Percentiles rank a stretch among this genome's conserved stretches.
Evolutionary conservation across 2,329 filamentous ascomycete species (phyloP).

Genomic region (Talaromyces sp.): DNA sequence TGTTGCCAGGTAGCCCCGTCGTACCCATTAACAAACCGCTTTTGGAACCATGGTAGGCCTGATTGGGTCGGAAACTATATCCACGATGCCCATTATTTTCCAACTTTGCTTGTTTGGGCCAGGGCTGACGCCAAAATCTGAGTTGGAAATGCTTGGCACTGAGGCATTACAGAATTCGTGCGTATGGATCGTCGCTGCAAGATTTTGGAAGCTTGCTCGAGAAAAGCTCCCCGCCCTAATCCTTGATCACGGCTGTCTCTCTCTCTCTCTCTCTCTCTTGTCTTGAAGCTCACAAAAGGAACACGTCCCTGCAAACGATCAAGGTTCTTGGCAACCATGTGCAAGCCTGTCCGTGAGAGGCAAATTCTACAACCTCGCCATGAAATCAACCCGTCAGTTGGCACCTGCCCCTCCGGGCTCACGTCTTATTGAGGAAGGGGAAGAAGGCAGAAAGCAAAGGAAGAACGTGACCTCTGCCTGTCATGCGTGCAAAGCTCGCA

Average conservation of each 20-base stretch:
- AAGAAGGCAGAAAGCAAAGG: slow-evolving; percentile 4
- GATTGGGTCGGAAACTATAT: slow-evolving; percentile 5
- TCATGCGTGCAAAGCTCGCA: slow-evolving; percentile 7
- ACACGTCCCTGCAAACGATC: too few relatives aligned
- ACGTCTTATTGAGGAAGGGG: neutral
- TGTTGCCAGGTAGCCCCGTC: neutral
- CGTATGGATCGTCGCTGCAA: neutral
- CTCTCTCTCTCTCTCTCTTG: too few relatives aligned
- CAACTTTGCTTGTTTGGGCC: neutral
- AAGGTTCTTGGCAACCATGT: slow-evolving; percentile 2
- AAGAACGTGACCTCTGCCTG: slow-evolving; percentile 11
- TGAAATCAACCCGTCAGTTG: neutral
- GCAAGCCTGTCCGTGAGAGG: neutral
- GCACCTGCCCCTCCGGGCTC: neutral
- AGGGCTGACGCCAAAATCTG: neutral
- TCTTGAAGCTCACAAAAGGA: neutral
- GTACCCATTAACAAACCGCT: neutral
- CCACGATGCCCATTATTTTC: neutral
- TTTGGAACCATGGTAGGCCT: neutral
- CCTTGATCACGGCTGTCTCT: too few relatives aligned
- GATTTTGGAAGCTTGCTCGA: neutral
- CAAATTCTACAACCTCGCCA: neutral
- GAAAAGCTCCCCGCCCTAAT: too few relatives aligned
- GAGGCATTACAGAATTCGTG: neutral
- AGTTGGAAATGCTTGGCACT: neutral